Evolutionary conservation across 768 basidiomycete species (phyloP).

Genomic region (Dioszegia aurantiaca): DNA sequence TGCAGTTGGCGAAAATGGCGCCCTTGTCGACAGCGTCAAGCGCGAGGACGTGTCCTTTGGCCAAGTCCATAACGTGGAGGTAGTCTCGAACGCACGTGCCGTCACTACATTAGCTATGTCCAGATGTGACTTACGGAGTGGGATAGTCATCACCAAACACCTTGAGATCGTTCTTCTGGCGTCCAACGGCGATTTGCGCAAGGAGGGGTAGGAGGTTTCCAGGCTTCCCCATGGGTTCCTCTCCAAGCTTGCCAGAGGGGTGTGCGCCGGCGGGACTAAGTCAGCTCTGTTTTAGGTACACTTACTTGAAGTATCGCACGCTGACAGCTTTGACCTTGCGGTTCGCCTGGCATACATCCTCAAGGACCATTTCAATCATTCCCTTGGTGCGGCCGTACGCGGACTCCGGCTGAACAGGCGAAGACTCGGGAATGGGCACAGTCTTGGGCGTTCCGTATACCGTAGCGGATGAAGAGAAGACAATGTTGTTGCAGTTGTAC

Average conservation of each 20-base stretch:
- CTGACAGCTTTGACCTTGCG: constrained; percentile 62
- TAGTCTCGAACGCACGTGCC: constrained; percentile 94
- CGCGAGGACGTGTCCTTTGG: constrained; percentile 87
- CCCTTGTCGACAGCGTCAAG: constrained; percentile 68
- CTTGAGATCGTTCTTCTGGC: constrained; percentile 65
- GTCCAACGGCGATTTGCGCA: constrained; percentile 90
- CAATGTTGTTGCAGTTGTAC: constrained; percentile 77
- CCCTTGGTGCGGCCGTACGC: constrained; percentile 96
- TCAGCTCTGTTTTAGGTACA: constrained; percentile 52
- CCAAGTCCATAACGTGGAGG: constrained; percentile 76
- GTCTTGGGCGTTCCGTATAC: constrained; percentile 91
- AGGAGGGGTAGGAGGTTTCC: constrained; percentile 91
- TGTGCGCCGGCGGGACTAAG: constrained; percentile 96
- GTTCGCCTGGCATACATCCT: constrained; percentile 66
- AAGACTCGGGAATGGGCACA: constrained; percentile 91
- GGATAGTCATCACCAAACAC: constrained; percentile 98
- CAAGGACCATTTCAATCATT: constrained; percentile 84
- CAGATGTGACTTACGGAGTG: constrained; percentile 63
- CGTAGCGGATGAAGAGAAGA: constrained; percentile 97
- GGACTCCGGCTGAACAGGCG: constrained; percentile 79
- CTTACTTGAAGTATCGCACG: constrained; percentile 87
- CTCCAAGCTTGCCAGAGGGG: constrained; percentile 89
- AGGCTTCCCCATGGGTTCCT: constrained; percentile 92
- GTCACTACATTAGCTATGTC: constrained; percentile 60
- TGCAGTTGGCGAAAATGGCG: constrained; percentile 59